These are phyloP conservation scores for Boletus fagicola DNA, from an alignment of 768 basidiomycete species.

Conservation along the genomic window DNA sequence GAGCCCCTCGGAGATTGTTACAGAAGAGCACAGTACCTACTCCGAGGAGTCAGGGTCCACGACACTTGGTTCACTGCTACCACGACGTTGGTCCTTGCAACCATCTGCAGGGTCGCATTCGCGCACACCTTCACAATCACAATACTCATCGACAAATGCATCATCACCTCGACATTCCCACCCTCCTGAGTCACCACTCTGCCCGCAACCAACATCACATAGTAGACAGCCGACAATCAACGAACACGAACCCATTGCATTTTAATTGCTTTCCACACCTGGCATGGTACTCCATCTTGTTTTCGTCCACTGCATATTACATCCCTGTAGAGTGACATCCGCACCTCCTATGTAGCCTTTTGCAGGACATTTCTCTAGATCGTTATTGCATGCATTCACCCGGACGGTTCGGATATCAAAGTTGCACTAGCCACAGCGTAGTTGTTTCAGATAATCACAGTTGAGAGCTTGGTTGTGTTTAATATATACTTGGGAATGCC, in stretches of 20 bases:
- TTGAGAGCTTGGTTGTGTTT: background rate
- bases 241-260: slow-evolving; percentile 21
- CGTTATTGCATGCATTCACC: slow-evolving; percentile 3
- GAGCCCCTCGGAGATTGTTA: slow-evolving; percentile 26
- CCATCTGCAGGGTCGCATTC: slow-evolving; percentile 31
- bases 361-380: slow-evolving; percentile 24
- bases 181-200: slow-evolving; percentile 32
- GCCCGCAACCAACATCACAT: slow-evolving; percentile 26
- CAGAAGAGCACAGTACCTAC: slow-evolving; percentile 27
- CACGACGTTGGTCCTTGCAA: slow-evolving; percentile 34
- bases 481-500: background rate
- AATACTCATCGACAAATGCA: slow-evolving; percentile 29
- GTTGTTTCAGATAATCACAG: background rate
- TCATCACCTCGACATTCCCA: slow-evolving; percentile 33
- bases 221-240: slow-evolving; percentile 36
- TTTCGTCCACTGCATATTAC: slow-evolving; percentile 4
- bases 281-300: background rate
- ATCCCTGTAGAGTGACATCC: slow-evolving; percentile 4
- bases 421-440: slow-evolving; percentile 1
- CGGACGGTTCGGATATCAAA: background rate
- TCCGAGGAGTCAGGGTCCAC: slow-evolving; percentile 37
- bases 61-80: slow-evolving; percentile 35
- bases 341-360: slow-evolving; percentile 7
- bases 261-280: slow-evolving; percentile 9
- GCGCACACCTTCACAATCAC: slow-evolving; percentile 32